Base-by-base conservation (phyloP, 306 rosid species). In the Prunus fruticosa region DNA sequence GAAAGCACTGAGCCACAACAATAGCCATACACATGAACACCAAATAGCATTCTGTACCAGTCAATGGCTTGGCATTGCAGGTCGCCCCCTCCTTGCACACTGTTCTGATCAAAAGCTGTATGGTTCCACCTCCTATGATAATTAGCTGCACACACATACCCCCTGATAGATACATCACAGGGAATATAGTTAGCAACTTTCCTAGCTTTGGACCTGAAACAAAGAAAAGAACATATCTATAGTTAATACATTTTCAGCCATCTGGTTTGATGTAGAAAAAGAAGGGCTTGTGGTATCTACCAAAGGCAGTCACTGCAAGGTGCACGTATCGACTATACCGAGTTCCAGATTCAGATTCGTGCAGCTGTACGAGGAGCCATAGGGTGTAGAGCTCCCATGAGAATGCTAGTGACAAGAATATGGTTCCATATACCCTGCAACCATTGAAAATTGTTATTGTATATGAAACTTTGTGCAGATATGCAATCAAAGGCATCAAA, bases 261-360 rank as follows among this genome's bases (percentile, higher is more conserved):
- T 57, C 10, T 20, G 13, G 11, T 53, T 41, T 46, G 34, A 46
- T 46, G 6, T 41, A 65, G 8, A 12, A 15, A 13, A 45, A 46
- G 22, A 46, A 56, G 62, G 12, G 43, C 15, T 16, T 25, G 80
- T 54, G 56, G 4, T 62, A 38, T 84, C 64, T 70, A 92, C 96
- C 97, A 7, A 90, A 92, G 67, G 96, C 91, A 25, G 74, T 75
- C 75, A 80, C 51, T 41, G 87, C 83, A 54, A 92, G 96, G 49
- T 63, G 85, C 75, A 92, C 75, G 67, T 82, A 92, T 82, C 97
- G 83, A 66, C 93, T 90, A 43, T 84, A 87, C 46, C 97, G 92
- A 46, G 68, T 56, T 54, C 90, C 88, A 15, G 88, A 67, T 0
- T 83, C 84, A 0, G 91, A 81, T 86, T 90, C 92, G 34, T 92